Evolutionary conservation across 306 rosid species (phyloP), one percentile per base, ranked within the genome.

Genomic region (Coriaria nepalensis): DNA sequence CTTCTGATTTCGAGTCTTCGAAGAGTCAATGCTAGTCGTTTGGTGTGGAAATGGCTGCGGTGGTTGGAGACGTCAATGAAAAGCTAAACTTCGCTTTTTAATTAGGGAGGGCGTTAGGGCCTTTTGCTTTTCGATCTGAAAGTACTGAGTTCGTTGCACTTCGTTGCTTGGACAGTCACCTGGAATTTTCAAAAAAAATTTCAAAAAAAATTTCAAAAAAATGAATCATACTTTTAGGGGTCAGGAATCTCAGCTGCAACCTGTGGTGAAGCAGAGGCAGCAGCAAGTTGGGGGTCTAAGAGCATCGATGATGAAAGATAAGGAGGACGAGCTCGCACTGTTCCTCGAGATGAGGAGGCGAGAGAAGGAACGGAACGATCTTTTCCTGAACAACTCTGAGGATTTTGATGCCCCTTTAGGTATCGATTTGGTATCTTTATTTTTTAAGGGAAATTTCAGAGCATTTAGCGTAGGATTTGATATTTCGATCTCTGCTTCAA

Each of bases 251-350:
- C 29, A 20, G 29, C 29, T 58, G 55, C 63, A 58, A 58, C 47
- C 47, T 33, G 10, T 39, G 40, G 37, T 48, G 9, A 58, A 11
- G 41, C 63, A 39, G 47, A 50, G 46, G 54, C 63, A 46, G 52
- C 62, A 38, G 45, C 54, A 78, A 51, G 37, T 66, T 52, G 74
- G 66, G 40, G 41, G 52, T 53, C 56, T 70, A 14, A 64, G 75
- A 58, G 64, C 76, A 10, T 66, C 76, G 5, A 45, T 64, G 33
- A 65, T 69, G 71, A 78, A 59, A 57, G 94, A 87, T 68, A 87
- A 83, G 68, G 96, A 87, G 5, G 96, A 87, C 35, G 96, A 87
- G 63, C 85, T 83, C 10, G 87, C 88, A 53, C 62, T 83, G 78
- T 83, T 83, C 50, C 65, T 79, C 7, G 96, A 86, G 71, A 82